Conservation (phyloP, 2,329 filamentous ascomycete genomes). For the Colletotrichum plurivorum region DNA sequence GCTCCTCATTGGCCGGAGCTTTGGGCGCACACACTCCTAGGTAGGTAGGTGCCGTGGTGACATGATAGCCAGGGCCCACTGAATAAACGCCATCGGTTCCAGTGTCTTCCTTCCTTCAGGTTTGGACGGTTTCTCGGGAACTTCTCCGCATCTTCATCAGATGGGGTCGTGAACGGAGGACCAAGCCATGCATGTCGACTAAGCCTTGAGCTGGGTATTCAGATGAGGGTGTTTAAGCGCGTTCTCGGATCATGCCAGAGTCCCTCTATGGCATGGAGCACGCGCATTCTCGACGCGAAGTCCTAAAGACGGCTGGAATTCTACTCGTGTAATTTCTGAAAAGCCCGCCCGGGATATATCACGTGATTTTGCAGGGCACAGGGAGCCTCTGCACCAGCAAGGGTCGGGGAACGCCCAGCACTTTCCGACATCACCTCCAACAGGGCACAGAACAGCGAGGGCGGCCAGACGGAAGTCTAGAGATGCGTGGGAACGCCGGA, state of each 20-base stretch:
- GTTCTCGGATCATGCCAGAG: not conserved
- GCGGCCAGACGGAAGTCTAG: no score
- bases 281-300: not conserved
- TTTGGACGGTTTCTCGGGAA: no score
- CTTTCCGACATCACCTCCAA: conserved; percentile 25
- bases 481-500: no score
- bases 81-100: no score
- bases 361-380: conserved; percentile 23
- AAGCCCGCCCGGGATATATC: not conserved
- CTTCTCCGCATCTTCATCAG: no score
- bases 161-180: no score
- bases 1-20: conserved; percentile 39
- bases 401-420: conserved; percentile 33
- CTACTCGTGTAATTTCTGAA: not conserved
- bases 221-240: no score
- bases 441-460: not conserved
- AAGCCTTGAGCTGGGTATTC: not conserved
- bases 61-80: no score
- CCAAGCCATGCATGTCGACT: no score
- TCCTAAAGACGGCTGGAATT: conserved; percentile 2
- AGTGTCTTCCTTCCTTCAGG: no score
- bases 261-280: not conserved
- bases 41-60: no score
- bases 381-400: conserved; percentile 30
- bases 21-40: not conserved